phyloP scores from a whole-genome alignment of 2,329 filamentous ascomycete species.

The Echinosphaeria canescens region DNA sequence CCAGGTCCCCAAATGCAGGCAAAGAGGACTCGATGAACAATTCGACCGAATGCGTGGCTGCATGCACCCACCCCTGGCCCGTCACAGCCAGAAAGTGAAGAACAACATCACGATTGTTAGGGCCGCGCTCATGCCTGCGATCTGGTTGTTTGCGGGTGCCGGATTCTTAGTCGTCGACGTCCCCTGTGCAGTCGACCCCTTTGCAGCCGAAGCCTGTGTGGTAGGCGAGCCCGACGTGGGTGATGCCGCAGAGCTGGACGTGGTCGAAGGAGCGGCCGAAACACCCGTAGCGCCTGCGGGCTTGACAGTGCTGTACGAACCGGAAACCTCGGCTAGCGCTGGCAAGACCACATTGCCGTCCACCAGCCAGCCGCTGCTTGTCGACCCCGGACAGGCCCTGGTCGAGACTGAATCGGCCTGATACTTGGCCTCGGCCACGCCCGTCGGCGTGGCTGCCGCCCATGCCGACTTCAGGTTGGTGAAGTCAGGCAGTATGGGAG shows the following conservation, averaged over 20 bases:
- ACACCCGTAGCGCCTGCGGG: no score
- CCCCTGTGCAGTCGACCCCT: conserved; percentile 8
- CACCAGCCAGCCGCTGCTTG: conserved; percentile 48
- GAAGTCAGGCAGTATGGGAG: conserved; percentile 56
- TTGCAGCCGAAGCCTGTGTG: conserved; percentile 8
- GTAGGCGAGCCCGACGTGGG: conserved; percentile 40
- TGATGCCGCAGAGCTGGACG: not conserved
- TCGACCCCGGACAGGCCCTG: conserved; percentile 49
- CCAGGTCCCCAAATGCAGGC: no score
- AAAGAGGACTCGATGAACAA: no score
- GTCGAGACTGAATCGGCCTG: conserved; percentile 35
- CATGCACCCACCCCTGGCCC: no score
- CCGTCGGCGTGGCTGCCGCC: conserved; percentile 48
- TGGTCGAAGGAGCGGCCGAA: not conserved
- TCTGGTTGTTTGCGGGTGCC: conserved; percentile 20
- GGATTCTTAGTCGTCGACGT: conserved; percentile 14
- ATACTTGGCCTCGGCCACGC: conserved; percentile 45
- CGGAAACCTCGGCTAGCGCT: conserved; percentile 32
- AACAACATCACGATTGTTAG: conserved; percentile 27
- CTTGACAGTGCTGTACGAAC: conserved; percentile 6
- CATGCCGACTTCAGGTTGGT: conserved; percentile 56
- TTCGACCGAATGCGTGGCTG: no score
- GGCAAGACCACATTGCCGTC: conserved; percentile 49
- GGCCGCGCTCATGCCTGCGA: conserved; percentile 25
- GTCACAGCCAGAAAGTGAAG: conserved; percentile 25